phyloP scores from a whole-genome alignment of 257 asterid genomes.

The Buddleja alternifolia region DNA sequence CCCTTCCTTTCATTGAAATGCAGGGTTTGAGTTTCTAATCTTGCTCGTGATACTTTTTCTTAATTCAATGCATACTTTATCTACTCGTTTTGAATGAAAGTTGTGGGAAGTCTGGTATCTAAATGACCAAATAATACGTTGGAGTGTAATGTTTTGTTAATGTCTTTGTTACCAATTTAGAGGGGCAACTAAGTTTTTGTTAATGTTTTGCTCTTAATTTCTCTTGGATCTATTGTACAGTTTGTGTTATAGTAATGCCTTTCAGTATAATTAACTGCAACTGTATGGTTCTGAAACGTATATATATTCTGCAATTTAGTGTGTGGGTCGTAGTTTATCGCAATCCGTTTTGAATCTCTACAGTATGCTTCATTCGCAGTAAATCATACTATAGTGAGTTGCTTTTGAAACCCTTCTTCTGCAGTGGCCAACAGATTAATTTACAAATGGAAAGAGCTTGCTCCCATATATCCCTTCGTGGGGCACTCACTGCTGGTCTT shows the following conservation, averaged over 20 bases:
- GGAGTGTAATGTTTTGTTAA: no score
- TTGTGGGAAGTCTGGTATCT: no score
- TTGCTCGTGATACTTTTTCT: conserved; percentile 13
- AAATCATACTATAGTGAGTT: no score
- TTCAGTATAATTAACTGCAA: neutral
- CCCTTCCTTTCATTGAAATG: neutral
- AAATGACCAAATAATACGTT: no score
- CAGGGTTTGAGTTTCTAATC: neutral
- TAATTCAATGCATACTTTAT: neutral
- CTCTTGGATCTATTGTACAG: conserved; percentile 7
- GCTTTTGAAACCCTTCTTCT: neutral
- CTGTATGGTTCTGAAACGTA: neutral
- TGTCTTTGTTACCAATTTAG: no score
- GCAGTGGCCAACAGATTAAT: neutral
- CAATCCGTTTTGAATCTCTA: neutral
- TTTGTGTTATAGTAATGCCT: conserved; percentile 15
- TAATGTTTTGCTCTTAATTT: neutral
- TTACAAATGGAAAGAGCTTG: conserved; percentile 12
- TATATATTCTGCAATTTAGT: conserved; percentile 1
- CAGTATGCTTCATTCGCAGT: neutral
- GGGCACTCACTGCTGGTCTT: neutral
- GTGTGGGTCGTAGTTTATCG: neutral
- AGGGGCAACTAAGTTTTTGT: neutral
- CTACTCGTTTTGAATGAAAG: neutral
- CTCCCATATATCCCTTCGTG: neutral